A percentile compares a stretch with the other conserved stretches of the same genome.
These are phyloP conservation scores for Acidiella bohemica DNA, from an alignment of 495 filamentous ascomycete genomes.

Conservation along the genomic window DNA sequence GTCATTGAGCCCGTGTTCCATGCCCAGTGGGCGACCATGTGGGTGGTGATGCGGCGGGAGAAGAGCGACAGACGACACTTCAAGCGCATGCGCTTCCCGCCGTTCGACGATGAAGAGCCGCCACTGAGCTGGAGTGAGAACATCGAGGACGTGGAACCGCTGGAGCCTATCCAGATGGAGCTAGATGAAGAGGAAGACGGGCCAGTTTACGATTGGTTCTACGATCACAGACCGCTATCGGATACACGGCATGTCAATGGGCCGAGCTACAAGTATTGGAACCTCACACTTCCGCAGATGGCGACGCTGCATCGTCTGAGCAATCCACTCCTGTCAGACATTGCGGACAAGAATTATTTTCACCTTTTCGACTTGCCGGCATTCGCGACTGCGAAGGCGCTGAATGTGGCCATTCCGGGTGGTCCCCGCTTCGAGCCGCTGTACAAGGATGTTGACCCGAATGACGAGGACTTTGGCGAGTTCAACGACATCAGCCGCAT, in stretches of 20 bases:
- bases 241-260: slow-evolving; percentile 94
- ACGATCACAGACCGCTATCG: slow-evolving; percentile 81
- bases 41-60: slow-evolving; percentile 95
- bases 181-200: slow-evolving; percentile 91
- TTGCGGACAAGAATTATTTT: slow-evolving; percentile 93
- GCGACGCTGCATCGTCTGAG: slow-evolving; percentile 86
- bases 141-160: slow-evolving; percentile 92
- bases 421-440: slow-evolving; percentile 94
- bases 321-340: slow-evolving; percentile 77
- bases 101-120: slow-evolving; percentile 97
- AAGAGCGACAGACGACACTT: slow-evolving; percentile 95
- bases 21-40: slow-evolving; percentile 99
- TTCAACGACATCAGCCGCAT: slow-evolving; percentile 99
- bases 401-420: slow-evolving; percentile 94
- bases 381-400: slow-evolving; percentile 89
- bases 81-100: slow-evolving; percentile 98
- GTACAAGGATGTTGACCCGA: slow-evolving; percentile 98
- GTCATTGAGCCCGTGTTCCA: slow-evolving; percentile 98
- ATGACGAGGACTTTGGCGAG: slow-evolving; percentile 98
- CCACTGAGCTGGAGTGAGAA: slow-evolving; percentile 97
- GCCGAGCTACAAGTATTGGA: slow-evolving; percentile 94
- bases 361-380: slow-evolving; percentile 96
- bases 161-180: slow-evolving; percentile 99
- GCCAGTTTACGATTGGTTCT: slow-evolving; percentile 91
- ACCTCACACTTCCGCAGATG: slow-evolving; percentile 89